A percentile compares a stretch with the other conserved stretches of the same genome.
Evolutionary conservation across 805 yeast genomes (phyloP).

Genomic region (Yamadazyma endophytica): DNA sequence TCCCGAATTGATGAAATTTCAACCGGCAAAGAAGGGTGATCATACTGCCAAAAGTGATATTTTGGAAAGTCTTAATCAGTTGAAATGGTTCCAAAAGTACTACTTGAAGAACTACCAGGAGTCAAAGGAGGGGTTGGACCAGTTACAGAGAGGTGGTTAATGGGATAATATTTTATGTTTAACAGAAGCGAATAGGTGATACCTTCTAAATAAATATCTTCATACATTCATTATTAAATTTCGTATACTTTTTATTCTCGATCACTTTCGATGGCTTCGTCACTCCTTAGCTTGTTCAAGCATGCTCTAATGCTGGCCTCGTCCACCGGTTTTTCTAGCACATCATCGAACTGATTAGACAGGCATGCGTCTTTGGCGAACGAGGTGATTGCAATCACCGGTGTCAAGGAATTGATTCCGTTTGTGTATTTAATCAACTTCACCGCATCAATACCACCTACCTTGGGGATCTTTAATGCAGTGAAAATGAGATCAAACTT

Average conservation of each 20-base stretch:
- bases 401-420: conserved; percentile 73
- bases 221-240: conserved; percentile 1
- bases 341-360: conserved; percentile 56
- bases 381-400: conserved; percentile 71
- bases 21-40: conserved; percentile 60
- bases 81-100: conserved; percentile 69
- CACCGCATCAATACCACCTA: conserved; percentile 72
- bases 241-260: conserved; percentile 9
- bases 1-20: conserved; percentile 49
- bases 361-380: conserved; percentile 62
- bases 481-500: conserved; percentile 81
- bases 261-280: conserved; percentile 27
- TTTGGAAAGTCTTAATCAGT: conserved; percentile 79
- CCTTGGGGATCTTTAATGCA: conserved; percentile 62
- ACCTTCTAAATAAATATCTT: not conserved
- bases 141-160: not conserved
- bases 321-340: conserved; percentile 67
- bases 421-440: conserved; percentile 71
- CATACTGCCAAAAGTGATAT: conserved; percentile 93
- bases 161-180: not conserved
- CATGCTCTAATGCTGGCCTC: conserved; percentile 17
- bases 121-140: conserved; percentile 2
- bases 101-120: conserved; percentile 43
- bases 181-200: too few relatives aligned
- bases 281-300: conserved; percentile 15